Conservation (phyloP, 2,329 filamentous ascomycete genomes). For the Fusarium fujikuroi region DNA sequence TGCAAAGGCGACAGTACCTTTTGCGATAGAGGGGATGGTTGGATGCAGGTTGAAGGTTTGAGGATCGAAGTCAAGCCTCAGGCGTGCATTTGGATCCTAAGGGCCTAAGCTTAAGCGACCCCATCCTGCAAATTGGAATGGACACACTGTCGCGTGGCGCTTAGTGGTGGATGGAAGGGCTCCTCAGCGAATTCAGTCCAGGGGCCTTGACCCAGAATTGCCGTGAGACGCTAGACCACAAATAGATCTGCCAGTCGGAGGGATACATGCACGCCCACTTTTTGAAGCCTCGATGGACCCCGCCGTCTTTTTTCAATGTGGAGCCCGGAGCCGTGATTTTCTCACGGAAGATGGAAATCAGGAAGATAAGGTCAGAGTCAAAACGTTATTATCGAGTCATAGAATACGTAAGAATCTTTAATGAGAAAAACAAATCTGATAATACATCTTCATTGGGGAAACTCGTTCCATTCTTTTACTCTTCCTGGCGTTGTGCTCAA, state of each 20-base stretch:
- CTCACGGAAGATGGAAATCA: conserved; percentile 24
- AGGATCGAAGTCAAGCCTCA: conserved; percentile 26
- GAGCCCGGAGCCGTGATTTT: conserved; percentile 35
- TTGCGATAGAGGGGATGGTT: conserved; percentile 22
- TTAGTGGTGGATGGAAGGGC: conserved; percentile 22
- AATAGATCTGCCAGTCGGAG: conserved; percentile 3
- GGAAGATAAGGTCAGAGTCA: conserved; percentile 17
- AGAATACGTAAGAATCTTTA: background rate
- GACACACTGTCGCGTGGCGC: conserved; percentile 35
- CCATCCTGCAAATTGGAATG: conserved; percentile 35
- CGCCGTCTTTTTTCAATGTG: conserved; percentile 27
- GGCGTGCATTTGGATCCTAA: conserved; percentile 14
- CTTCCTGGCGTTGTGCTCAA: background rate
- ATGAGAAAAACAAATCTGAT: background rate
- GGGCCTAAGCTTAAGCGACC: conserved; percentile 23
- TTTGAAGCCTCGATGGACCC: conserved; percentile 14
- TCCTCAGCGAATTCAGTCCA: background rate
- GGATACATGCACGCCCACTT: conserved; percentile 35
- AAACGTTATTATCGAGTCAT: background rate
- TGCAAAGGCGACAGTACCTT: conserved; percentile 28
- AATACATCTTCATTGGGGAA: background rate
- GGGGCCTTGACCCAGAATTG: conserved; percentile 25
- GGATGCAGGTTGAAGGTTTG: conserved; percentile 36
- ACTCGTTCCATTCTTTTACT: background rate
- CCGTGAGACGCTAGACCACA: conserved; percentile 34